phyloP scores from a whole-genome alignment of 1,284 basidiomycete genomes.

The Ustilago sp. region DNA sequence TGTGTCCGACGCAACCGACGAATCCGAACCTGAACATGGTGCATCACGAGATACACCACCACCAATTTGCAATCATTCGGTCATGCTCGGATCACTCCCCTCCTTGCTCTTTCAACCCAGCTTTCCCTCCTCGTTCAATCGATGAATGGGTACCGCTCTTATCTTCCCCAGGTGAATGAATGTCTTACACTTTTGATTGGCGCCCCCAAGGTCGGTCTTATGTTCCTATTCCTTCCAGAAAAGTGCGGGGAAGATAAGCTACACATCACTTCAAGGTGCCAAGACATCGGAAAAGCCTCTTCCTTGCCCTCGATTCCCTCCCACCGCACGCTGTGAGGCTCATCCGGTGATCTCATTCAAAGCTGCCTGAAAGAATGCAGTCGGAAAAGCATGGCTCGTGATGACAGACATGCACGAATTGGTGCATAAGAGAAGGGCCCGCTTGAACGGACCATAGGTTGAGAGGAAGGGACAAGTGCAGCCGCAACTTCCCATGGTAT shows the following conservation, averaged over 20 bases:
- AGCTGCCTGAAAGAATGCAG: neutral
- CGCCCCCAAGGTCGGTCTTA: neutral
- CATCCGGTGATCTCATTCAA: conserved; percentile 4
- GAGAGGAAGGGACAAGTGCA: neutral
- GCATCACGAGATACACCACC: neutral
- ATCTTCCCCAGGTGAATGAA: neutral
- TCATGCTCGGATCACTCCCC: conserved; percentile 11
- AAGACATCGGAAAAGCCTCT: conserved; percentile 6
- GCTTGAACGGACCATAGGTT: neutral
- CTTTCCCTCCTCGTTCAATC: neutral
- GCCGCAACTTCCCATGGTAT: neutral
- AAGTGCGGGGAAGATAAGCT: conserved; percentile 31
- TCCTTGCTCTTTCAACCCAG: neutral
- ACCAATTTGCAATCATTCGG: neutral
- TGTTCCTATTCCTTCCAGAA: neutral
- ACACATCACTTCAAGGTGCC: neutral
- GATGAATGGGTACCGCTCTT: neutral
- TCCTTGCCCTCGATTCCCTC: neutral
- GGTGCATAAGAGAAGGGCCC: neutral
- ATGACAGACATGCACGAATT: neutral
- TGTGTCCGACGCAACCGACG: conserved; percentile 8
- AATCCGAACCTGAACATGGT: neutral
- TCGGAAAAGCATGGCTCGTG: neutral
- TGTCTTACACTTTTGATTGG: neutral
- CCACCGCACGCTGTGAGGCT: neutral